phyloP scores from a whole-genome alignment of 2,329 filamentous ascomycete genomes.

The Cladosporium sp. region DNA sequence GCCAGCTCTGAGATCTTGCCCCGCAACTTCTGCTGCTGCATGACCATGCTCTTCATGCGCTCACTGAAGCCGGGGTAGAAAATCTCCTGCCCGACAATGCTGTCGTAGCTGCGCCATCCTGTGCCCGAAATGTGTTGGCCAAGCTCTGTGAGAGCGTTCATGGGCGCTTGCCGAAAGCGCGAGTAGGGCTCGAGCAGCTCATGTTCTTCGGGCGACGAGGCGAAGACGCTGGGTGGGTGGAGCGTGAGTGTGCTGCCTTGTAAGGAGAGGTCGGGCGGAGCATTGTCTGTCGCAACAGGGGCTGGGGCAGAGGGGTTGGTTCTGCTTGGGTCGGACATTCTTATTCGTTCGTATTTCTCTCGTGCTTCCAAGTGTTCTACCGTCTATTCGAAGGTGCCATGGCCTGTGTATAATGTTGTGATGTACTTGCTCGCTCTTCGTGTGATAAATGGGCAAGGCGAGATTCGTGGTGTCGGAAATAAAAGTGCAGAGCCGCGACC shows the following conservation, averaged over 20 bases:
- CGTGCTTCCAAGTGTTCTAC: too few relatives aligned
- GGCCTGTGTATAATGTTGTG: too few relatives aligned
- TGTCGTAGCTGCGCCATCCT: constrained; percentile 93
- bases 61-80: constrained; percentile 92
- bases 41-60: constrained; percentile 75
- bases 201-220: constrained; percentile 47
- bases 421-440: too few relatives aligned
- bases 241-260: constrained; percentile 42
- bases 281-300: background rate
- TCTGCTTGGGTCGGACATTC: background rate
- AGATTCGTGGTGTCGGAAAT: too few relatives aligned
- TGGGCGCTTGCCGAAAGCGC: constrained; percentile 70
- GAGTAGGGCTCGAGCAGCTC: constrained; percentile 78
- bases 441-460: too few relatives aligned
- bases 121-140: constrained; percentile 88
- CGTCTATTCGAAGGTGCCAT: too few relatives aligned
- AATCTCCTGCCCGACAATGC: constrained; percentile 83
- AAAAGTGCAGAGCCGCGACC: too few relatives aligned
- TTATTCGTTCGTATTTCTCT: background rate
- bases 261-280: constrained; percentile 43
- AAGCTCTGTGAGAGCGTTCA: constrained; percentile 87
- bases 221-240: constrained; percentile 40
- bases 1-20: constrained; percentile 73
- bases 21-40: constrained; percentile 71
- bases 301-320: background rate